These are phyloP conservation scores for Nannizziopsis barbatae DNA, from an alignment of 2,329 filamentous ascomycete genomes.

Conservation along the genomic window DNA sequence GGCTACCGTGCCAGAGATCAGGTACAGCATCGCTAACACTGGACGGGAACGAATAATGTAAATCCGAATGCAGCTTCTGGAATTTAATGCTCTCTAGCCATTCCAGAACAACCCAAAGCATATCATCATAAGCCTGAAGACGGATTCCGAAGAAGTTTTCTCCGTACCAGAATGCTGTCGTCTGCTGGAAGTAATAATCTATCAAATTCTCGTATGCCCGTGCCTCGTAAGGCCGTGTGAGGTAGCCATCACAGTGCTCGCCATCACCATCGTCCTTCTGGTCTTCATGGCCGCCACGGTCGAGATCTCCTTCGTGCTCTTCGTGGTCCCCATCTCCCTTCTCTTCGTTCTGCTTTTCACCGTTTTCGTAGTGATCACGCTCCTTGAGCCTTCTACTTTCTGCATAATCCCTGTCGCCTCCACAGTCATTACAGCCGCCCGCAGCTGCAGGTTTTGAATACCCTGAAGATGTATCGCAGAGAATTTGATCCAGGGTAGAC, in stretches of 20 bases:
- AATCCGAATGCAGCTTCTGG: conserved; percentile 54
- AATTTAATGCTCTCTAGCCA: conserved; percentile 80
- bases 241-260: too few relatives aligned
- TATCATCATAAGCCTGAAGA: conserved; percentile 79
- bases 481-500: conserved; percentile 36
- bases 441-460: conserved; percentile 18
- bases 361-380: too few relatives aligned
- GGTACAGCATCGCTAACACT: conserved; percentile 18
- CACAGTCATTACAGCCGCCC: conserved; percentile 4
- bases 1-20: conserved; percentile 58
- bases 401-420: too few relatives aligned
- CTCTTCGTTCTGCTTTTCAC: too few relatives aligned
- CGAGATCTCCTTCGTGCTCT: too few relatives aligned
- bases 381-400: too few relatives aligned
- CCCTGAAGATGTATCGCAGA: conserved; percentile 19
- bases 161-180: conserved; percentile 70
- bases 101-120: conserved; percentile 85
- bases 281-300: too few relatives aligned
- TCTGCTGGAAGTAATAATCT: conserved; percentile 68
- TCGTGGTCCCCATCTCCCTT: too few relatives aligned
- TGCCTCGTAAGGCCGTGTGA: conserved; percentile 23
- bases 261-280: too few relatives aligned
- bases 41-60: conserved; percentile 43
- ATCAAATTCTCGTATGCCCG: conserved; percentile 63
- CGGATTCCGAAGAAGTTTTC: conserved; percentile 67